phyloP scores from a whole-genome alignment of 495 filamentous ascomycete species.

The Bacidia gigantensis region DNA sequence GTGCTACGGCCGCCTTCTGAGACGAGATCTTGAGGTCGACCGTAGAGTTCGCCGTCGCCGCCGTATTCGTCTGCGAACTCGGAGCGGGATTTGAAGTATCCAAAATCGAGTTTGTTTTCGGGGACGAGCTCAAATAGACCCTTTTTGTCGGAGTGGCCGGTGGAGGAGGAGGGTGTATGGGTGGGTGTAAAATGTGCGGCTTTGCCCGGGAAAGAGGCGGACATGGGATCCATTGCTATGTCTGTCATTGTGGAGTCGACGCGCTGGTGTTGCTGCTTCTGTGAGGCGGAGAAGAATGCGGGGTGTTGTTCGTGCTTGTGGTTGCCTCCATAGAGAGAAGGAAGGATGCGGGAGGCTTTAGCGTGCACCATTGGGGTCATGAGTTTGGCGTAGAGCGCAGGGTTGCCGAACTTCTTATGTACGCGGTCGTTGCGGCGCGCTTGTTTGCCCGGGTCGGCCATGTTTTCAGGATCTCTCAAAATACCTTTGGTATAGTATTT shows the following conservation, averaged over 20 bases:
- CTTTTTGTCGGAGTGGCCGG: background rate
- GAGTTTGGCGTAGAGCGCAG: conserved; percentile 74
- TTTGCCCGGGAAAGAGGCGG: conserved; percentile 60
- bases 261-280: conserved; percentile 25
- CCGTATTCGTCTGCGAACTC: conserved; percentile 84
- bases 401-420: conserved; percentile 73
- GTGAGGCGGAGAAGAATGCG: conserved; percentile 30
- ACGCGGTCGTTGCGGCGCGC: conserved; percentile 52
- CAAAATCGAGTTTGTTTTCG: conserved; percentile 83
- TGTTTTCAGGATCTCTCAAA: conserved; percentile 41
- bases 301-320: conserved; percentile 38
- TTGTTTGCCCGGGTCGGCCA: conserved; percentile 37
- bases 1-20: conserved; percentile 49
- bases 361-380: conserved; percentile 94
- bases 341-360: conserved; percentile 69
- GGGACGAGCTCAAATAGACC: conserved; percentile 70
- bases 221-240: conserved; percentile 68
- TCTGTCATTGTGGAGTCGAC: conserved; percentile 44
- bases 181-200: conserved; percentile 28
- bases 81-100: conserved; percentile 73
- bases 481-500: conserved; percentile 59
- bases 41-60: conserved; percentile 56
- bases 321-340: conserved; percentile 67
- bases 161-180: background rate
- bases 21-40: conserved; percentile 48